A percentile compares a stretch with the other conserved stretches of the same genome.
These are phyloP conservation scores for Dendrobium chrysotoxum DNA, from an alignment of 106 monocot genomes.

Conservation along the genomic window DNA sequence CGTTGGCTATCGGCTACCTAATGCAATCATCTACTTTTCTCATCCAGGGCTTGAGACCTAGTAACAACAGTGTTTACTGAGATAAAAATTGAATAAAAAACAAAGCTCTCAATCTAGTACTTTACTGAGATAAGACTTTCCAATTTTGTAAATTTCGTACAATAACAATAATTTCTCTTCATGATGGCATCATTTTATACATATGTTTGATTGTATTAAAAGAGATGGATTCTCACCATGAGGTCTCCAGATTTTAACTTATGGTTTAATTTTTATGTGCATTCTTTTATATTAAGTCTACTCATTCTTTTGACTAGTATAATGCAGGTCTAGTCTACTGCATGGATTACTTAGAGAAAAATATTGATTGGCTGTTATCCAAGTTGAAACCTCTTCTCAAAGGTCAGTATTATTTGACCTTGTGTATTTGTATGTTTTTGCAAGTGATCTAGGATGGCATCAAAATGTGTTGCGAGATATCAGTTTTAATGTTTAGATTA, in stretches of 20 bases:
- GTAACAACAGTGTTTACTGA: too few species aligned
- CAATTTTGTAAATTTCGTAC: too few species aligned
- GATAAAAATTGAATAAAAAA: too few species aligned
- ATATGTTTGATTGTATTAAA: not conserved
- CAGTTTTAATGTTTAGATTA: not conserved
- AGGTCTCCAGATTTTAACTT: not conserved
- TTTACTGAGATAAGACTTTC: too few species aligned
- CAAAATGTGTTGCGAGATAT: not conserved
- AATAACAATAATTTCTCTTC: not conserved
- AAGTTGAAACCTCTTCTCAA: slow-evolving; percentile 80
- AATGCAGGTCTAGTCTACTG: slow-evolving; percentile 85
- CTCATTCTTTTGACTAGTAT: not conserved
- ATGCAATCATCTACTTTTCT: too few species aligned
- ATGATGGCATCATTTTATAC: not conserved
- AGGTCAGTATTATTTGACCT: slow-evolving; percentile 24
- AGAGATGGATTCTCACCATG: not conserved
- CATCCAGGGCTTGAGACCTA: too few species aligned
- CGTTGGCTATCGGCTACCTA: too few species aligned
- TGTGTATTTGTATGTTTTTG: slow-evolving; percentile 1
- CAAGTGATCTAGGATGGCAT: not conserved
- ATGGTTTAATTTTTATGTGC: not conserved
- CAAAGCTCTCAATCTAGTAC: too few species aligned
- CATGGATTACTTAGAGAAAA: slow-evolving; percentile 96
- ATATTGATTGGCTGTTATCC: slow-evolving; percentile 85
- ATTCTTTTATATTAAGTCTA: not conserved